Conservation (phyloP, 2,329 filamentous ascomycete species). For the Nemania serpens region DNA sequence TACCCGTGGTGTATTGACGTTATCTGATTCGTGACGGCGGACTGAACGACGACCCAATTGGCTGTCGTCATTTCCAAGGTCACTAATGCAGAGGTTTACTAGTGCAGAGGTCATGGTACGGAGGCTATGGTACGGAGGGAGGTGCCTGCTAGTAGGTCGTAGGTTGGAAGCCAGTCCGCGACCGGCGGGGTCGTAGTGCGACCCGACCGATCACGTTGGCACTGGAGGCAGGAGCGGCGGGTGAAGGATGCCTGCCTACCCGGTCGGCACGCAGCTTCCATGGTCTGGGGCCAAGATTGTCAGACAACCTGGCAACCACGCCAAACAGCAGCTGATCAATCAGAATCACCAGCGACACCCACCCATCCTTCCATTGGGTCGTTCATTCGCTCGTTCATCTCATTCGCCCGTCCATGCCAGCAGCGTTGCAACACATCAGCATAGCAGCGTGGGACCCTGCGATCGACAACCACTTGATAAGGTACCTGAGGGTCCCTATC, state of each 20-base stretch:
- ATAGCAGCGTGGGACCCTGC: constrained; percentile 5
- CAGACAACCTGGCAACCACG: constrained; percentile 8
- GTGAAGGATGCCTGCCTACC: not conserved
- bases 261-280: not conserved
- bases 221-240: not conserved
- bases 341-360: not conserved
- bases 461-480: constrained; percentile 25
- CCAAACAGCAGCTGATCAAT: constrained; percentile 16
- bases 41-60: constrained; percentile 20
- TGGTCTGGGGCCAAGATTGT: constrained; percentile 1
- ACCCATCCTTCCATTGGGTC: not conserved
- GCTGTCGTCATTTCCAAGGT: constrained; percentile 8
- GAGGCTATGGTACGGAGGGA: too few relatives aligned
- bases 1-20: constrained; percentile 46
- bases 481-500: too few relatives aligned
- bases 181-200: not conserved
- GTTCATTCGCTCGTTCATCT: not conserved
- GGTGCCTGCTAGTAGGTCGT: too few relatives aligned
- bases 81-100: not conserved
- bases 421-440: too few relatives aligned
- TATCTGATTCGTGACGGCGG: constrained; percentile 45
- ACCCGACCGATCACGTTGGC: not conserved
- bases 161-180: too few relatives aligned
- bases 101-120: not conserved
- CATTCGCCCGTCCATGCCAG: constrained; percentile 9